Evolutionary conservation across 345 rosid species (phyloP).

Genomic region (Lepidium sativum): DNA sequence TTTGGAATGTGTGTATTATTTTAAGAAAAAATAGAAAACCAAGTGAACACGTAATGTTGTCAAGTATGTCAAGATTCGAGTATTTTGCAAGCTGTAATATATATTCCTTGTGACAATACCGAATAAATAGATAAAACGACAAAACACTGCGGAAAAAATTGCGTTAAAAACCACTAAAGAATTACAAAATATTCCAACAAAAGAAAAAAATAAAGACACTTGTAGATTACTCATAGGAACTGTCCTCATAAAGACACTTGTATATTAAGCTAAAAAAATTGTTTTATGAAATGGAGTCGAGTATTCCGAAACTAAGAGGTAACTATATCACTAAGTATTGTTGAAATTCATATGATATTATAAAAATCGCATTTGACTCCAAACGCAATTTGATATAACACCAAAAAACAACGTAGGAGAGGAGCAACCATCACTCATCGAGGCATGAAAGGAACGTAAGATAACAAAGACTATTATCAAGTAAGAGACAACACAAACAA

Average conservation of each 20-base stretch:
- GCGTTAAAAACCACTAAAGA: not conserved
- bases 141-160: not conserved
- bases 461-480: slow-evolving; percentile 59
- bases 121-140: not conserved
- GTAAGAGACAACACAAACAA: slow-evolving; percentile 27
- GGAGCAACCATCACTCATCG: slow-evolving; percentile 45
- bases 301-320: slow-evolving; percentile 3
- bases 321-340: not conserved
- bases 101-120: slow-evolving; percentile 3
- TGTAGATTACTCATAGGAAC: not conserved
- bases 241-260: not conserved
- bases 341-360: not conserved
- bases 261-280: not conserved
- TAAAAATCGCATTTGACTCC: not conserved
- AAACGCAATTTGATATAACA: slow-evolving; percentile 32
- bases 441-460: slow-evolving; percentile 84
- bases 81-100: slow-evolving; percentile 21
- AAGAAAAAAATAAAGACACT: not conserved
- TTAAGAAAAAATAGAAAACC: no score
- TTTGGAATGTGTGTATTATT: no score
- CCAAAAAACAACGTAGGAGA: slow-evolving; percentile 42
- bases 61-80: not conserved
- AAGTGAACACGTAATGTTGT: not conserved
- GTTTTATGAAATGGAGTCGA: not conserved
- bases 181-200: not conserved